Percentiles rank a stretch among this genome's conserved stretches.
Conservation (phyloP, 1,284 basidiomycete genomes). For the Cryptococcus neoformans region DNA sequence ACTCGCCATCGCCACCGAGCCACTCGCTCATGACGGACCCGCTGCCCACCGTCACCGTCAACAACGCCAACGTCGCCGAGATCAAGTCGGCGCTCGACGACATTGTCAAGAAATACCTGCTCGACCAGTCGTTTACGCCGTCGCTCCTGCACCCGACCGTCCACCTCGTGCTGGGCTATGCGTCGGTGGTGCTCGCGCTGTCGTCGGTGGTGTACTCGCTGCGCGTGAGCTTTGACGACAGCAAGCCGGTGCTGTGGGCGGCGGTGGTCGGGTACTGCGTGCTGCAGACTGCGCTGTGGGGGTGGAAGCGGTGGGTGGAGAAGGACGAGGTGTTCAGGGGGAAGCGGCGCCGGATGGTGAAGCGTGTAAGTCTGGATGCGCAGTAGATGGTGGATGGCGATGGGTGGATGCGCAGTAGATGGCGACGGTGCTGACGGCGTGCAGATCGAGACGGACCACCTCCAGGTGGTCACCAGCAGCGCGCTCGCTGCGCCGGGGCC, state of each 20-base stretch:
- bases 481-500: constrained; percentile 28
- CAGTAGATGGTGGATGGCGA: neutral
- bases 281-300: constrained; percentile 39
- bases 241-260: constrained; percentile 71
- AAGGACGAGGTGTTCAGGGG: constrained; percentile 46
- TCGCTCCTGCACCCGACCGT: constrained; percentile 82
- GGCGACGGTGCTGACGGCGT: neutral
- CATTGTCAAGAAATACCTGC: constrained; percentile 79
- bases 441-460: constrained; percentile 47
- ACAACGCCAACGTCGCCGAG: constrained; percentile 73
- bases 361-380: constrained; percentile 37
- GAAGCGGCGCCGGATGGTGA: constrained; percentile 44
- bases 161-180: constrained; percentile 76
- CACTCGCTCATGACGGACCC: constrained; percentile 8
- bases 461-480: constrained; percentile 40
- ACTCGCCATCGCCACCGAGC: too few species aligned
- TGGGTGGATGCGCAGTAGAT: neutral
- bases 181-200: constrained; percentile 71
- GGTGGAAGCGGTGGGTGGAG: constrained; percentile 47
- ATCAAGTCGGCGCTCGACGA: constrained; percentile 90
- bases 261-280: constrained; percentile 59
- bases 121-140: constrained; percentile 75
- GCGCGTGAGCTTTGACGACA: constrained; percentile 77
- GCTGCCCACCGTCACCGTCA: constrained; percentile 63
- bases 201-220: constrained; percentile 80